Conservation (phyloP, 1,284 basidiomycete genomes). For the Tilletia walkeri region DNA sequence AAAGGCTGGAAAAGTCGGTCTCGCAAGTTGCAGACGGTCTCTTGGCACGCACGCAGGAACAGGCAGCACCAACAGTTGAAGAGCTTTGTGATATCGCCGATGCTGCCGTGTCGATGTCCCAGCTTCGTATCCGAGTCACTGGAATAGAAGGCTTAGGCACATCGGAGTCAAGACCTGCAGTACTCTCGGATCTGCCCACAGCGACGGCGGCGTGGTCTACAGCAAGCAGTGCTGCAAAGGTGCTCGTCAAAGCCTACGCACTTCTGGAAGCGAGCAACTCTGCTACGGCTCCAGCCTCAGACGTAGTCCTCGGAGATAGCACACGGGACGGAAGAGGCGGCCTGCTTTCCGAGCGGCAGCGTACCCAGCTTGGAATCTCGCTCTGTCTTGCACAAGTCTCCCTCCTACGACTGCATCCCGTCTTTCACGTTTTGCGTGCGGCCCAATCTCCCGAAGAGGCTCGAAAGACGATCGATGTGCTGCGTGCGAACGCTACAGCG, state of each 20-base stretch:
- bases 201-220: slow-evolving; percentile 2
- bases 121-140: background rate
- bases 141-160: background rate
- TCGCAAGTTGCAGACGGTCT: background rate
- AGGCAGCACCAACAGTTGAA: background rate
- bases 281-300: background rate
- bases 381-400: background rate
- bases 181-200: background rate
- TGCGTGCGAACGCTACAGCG: background rate
- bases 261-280: background rate
- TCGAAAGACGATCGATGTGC: background rate
- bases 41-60: background rate
- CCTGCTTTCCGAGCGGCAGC: slow-evolving; percentile 1
- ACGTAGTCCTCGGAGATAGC: background rate
- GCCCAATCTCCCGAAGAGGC: background rate
- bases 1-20: background rate
- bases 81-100: slow-evolving; percentile 6
- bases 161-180: background rate
- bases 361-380: slow-evolving; percentile 4
- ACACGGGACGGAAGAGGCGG: slow-evolving; percentile 1
- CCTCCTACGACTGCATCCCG: background rate
- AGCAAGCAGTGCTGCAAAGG: background rate
- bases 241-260: slow-evolving; percentile 4
- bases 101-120: background rate
- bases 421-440: background rate